Evolutionary conservation across 805 yeast genomes (phyloP).

Genomic region (Nakazawaea wickerhamii): DNA sequence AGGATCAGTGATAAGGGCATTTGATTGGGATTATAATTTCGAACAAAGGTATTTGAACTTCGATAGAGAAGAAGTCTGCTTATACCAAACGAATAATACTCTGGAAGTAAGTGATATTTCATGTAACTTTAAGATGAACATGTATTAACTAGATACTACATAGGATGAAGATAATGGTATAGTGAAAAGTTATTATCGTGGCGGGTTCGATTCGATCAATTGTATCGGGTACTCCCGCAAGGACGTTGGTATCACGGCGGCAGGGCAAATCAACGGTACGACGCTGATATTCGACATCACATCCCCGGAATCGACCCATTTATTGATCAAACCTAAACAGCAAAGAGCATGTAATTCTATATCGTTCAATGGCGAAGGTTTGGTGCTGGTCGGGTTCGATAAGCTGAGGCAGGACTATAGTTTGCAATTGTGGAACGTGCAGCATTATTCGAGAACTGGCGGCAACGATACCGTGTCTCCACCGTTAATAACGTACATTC

Average conservation of each 20-base stretch:
- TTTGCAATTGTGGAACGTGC: slow-evolving; percentile 74
- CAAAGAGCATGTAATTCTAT: slow-evolving; percentile 71
- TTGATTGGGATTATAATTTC: slow-evolving; percentile 52
- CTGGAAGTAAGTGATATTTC: slow-evolving; percentile 15
- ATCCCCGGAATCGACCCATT: slow-evolving; percentile 27
- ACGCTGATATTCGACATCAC: slow-evolving; percentile 59
- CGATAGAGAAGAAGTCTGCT: slow-evolving; percentile 73
- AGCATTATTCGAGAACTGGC: slow-evolving; percentile 45
- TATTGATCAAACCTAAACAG: slow-evolving; percentile 54
- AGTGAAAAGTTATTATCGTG: slow-evolving; percentile 43
- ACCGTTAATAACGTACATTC: slow-evolving; percentile 53
- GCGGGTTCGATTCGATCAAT: slow-evolving; percentile 64
- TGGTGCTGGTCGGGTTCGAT: slow-evolving; percentile 76
- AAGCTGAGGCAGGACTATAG: slow-evolving; percentile 72
- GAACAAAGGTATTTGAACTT: slow-evolving; percentile 61
- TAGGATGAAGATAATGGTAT: slow-evolving; percentile 44
- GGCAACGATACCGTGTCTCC: slow-evolving; percentile 46
- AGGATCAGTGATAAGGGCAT: slow-evolving; percentile 55
- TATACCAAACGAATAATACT: slow-evolving; percentile 49
- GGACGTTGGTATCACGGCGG: slow-evolving; percentile 57
- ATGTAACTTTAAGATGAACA: not conserved
- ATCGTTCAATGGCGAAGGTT: slow-evolving; percentile 58
- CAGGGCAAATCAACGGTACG: slow-evolving; percentile 70
- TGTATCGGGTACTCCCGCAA: slow-evolving; percentile 58
- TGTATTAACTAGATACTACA: slow-evolving; percentile 8